phyloP scores from a whole-genome alignment of 768 basidiomycete species.

The Mycena haematopus region DNA sequence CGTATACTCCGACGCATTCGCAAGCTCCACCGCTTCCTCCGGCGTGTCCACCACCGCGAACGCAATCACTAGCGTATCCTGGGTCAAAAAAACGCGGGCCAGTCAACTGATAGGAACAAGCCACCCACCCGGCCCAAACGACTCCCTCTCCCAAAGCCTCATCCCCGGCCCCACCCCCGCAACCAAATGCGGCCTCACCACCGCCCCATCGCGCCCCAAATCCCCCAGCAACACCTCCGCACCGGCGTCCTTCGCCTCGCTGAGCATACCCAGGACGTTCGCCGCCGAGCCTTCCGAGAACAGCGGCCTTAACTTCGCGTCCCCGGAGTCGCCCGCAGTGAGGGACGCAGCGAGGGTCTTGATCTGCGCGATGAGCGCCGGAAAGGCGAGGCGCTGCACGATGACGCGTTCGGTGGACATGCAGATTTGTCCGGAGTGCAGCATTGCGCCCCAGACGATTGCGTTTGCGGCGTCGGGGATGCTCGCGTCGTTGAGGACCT shows the following conservation, averaged over 20 bases:
- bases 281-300: conserved; percentile 54
- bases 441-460: conserved; percentile 59
- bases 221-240: conserved; percentile 56
- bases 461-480: conserved; percentile 56
- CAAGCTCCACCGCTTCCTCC: conserved; percentile 61
- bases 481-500: conserved; percentile 59
- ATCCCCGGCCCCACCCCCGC: conserved; percentile 55
- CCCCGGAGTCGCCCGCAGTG: conserved; percentile 43
- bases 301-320: conserved; percentile 43
- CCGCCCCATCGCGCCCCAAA: conserved; percentile 42
- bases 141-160: conserved; percentile 62
- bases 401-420: conserved; percentile 72
- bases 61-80: conserved; percentile 47
- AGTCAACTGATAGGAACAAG: not conserved
- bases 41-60: conserved; percentile 53
- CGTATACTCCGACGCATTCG: conserved; percentile 61
- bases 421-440: conserved; percentile 72
- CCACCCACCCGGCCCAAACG: conserved; percentile 66
- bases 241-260: conserved; percentile 50
- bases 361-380: conserved; percentile 43
- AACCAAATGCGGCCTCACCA: conserved; percentile 61
- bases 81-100: not conserved
- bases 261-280: conserved; percentile 51
- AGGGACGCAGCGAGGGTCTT: conserved; percentile 39
- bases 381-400: conserved; percentile 56